Evolutionary conservation across 352 stramenopile species (phyloP), one percentile per base, ranked within the genome.

Genomic region (Phytophthora colocasiae): DNA sequence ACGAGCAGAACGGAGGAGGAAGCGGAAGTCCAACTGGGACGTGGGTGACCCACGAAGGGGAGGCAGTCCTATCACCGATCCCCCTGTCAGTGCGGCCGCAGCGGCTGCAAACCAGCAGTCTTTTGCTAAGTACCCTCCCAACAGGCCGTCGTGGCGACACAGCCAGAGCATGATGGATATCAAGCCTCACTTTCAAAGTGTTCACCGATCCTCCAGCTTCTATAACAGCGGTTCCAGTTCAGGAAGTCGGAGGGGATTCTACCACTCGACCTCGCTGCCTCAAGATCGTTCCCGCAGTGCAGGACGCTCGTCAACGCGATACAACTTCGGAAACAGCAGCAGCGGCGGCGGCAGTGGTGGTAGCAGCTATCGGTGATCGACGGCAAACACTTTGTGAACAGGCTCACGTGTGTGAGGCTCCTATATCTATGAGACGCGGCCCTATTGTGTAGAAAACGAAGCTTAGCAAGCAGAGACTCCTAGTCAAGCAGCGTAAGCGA

Each of bases 11-110:
- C 75, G 83, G 29, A 79, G 87, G 48, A 79, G 85, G 60, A 82
- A 79, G 27, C 81, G 81, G 27, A 93, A 91, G 48, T 85, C 85
- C 0, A 91, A 94, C 58, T 96, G 87, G 87, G 87, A 96, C 62
- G 82, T 93, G 7, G 85, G 85, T 26, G 87, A 96, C 46, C 87
- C 87, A 3, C 82, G 84, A 0, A 71, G 79, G 11, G 79, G 67
- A 50, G 69, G 67, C 36, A 81, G 69, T 12, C 72, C 65, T 36
- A 34, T 71, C 24, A 49, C 67, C 29, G 74, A 85, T 22, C 58
- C 54, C 1, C 68, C 69, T 29, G 61, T 67, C 31, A 78, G 66
- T 26, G 62, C 71, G 3, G 71, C 75, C 8, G 63, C 71, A 0
- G 72, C 75, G 22, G 69, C 66, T 17, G 72, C 69, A 22, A 81